Evolutionary conservation across 108 stramenopile genomes (phyloP).

Genomic region (Nannochloropsis gaditana): DNA sequence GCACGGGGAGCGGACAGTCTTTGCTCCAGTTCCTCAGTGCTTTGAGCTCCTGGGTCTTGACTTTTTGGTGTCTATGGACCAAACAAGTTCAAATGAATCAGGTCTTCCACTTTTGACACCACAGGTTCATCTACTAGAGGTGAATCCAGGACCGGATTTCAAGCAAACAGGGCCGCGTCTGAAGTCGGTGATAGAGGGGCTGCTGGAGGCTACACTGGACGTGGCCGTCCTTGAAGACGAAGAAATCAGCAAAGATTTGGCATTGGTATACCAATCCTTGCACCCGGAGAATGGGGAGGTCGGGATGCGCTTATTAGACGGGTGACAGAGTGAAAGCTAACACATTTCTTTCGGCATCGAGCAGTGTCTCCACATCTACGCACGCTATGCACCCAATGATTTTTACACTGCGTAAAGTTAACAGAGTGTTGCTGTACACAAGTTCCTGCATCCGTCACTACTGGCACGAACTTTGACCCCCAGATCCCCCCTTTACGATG

Average conservation of each 20-base stretch:
- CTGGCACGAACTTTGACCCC: too few species aligned
- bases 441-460: too few species aligned
- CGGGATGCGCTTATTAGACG: not conserved
- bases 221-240: not conserved
- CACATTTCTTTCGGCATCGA: too few species aligned
- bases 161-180: constrained; percentile 53
- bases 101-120: not conserved
- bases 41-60: constrained; percentile 60
- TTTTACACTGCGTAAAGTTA: too few species aligned
- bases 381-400: too few species aligned
- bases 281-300: not conserved
- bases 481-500: too few species aligned
- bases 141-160: constrained; percentile 60
- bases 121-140: constrained; percentile 51
- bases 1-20: constrained; percentile 49
- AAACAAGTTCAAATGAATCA: not conserved
- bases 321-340: not conserved
- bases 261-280: not conserved
- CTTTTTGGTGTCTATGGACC: constrained; percentile 48
- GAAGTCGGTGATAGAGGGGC: not conserved
- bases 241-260: not conserved
- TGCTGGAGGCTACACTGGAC: not conserved
- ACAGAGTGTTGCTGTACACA: too few species aligned
- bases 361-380: too few species aligned
- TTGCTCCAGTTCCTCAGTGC: constrained; percentile 42